Evolutionary conservation across 83 land plant species (phyloP), one percentile per base, ranked within the genome.

Genomic region (Larix sibirica): DNA sequence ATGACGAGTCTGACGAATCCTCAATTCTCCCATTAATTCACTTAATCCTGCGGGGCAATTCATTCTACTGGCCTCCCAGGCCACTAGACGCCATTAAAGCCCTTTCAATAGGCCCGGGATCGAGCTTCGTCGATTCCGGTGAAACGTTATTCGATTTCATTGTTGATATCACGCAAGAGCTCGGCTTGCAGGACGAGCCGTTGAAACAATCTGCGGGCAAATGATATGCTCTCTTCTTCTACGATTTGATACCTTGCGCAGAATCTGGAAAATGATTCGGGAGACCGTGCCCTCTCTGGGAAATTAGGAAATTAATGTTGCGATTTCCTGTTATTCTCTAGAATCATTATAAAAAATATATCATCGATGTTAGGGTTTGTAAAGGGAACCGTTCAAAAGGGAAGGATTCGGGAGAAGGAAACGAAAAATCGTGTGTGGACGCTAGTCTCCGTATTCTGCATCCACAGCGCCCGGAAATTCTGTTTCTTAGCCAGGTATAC

Each of bases 191-290:
- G 60, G 20, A 40, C 0, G 79, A 86, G 28, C 18, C 17, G 23
- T 77, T 89, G 24, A 56, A 82, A 17, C n/a, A 81, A 23, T 64
- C 38, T 24, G 83, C 86, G 9, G 79, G 83, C 23, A 54, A 76
- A 6, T 93, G 95, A 36, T 93, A 84, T 84, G 61, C 87, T 3
- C 83, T 89, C 63, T 93, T 86, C 87, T 93, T 93, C 83, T 90
- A 89, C 63, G 84, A 91, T 61, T 86, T 91, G 67, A 86, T 93
- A 64, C 50, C 84, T 4, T 74, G 87, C 7, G 87, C 71, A 18
- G 90, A 89, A 8, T 67, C 95, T 0, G 67, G 62, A 60, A 78
- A 63, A 61, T 91, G 91, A 92, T 93, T 91, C 67, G 83, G 54
- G 58, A 86, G 79, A 83, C 83, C 16, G 63, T 93, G 23, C 95